Percentiles rank a stretch among this genome's conserved stretches.
phyloP scores from a whole-genome alignment of 2,329 filamentous ascomycete genomes.

The Passalora sequoiae region DNA sequence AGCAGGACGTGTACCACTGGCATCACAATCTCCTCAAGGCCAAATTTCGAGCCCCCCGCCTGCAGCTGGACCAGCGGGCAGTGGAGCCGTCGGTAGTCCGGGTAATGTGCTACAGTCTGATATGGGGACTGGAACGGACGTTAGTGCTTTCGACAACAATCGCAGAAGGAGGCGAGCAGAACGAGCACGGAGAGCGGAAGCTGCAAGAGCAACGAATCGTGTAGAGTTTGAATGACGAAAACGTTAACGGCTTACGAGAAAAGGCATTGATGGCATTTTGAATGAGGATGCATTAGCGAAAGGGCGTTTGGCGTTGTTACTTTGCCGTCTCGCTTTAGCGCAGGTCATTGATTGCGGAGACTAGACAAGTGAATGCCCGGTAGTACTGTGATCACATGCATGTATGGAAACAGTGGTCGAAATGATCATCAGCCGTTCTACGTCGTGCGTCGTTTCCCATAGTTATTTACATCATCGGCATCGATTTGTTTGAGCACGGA shows the following conservation, averaged over 20 bases:
- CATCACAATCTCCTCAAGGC: conserved; percentile 11
- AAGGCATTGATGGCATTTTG: conserved; percentile 1
- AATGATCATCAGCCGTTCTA: too few species aligned
- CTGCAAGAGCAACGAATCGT: conserved; percentile 33
- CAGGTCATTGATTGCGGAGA: too few species aligned
- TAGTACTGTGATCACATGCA: too few species aligned
- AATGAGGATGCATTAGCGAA: conserved; percentile 6
- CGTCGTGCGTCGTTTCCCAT: too few species aligned
- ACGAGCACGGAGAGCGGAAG: conserved; percentile 39
- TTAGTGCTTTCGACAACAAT: conserved; percentile 50
- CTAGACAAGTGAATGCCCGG: too few species aligned
- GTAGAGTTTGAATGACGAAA: conserved; percentile 46
- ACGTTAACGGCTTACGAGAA: too few species aligned
- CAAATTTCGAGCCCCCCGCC: conserved; percentile 8
- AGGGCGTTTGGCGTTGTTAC: not conserved
- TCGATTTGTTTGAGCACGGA: too few species aligned
- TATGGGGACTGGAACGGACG: conserved; percentile 36
- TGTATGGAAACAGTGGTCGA: too few species aligned
- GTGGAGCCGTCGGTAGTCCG: conserved; percentile 32
- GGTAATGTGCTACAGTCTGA: conserved; percentile 39
- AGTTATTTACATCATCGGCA: too few species aligned
- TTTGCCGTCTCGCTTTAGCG: too few species aligned
- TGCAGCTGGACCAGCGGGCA: conserved; percentile 25
- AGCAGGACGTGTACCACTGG: conserved; percentile 10
- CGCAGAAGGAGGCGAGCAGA: conserved; percentile 50